Evolutionary conservation across 495 filamentous ascomycete genomes (phyloP).

Genomic region (Hypomontagnella submonticulosa): DNA sequence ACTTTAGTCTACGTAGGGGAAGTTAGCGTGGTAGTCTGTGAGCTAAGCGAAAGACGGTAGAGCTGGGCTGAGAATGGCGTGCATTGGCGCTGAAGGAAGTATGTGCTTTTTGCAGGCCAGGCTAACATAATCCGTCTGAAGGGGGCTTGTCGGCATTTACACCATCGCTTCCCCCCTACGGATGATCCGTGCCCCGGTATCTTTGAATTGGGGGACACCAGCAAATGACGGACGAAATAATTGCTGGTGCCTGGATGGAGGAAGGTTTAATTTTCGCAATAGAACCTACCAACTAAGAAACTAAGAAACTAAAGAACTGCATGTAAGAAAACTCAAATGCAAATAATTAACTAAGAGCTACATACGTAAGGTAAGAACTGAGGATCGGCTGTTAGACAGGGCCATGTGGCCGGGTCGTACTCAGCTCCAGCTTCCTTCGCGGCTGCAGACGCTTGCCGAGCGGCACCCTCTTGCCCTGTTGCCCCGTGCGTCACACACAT

Average conservation of each 20-base stretch:
- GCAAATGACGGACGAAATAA: constrained; percentile 2
- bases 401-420: constrained; percentile 46
- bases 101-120: constrained; percentile 1
- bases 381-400: constrained; percentile 46
- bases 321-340: too few relatives aligned
- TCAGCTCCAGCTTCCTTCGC: constrained; percentile 45
- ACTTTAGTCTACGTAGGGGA: not conserved
- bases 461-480: constrained; percentile 30
- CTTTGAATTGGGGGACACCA: constrained; percentile 27
- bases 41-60: constrained; percentile 24
- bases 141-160: constrained; percentile 33
- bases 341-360: too few relatives aligned
- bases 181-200: constrained; percentile 32
- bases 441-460: constrained; percentile 45
- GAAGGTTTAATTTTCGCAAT: constrained; percentile 37
- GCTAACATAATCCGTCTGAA: constrained; percentile 6
- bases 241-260: constrained; percentile 29
- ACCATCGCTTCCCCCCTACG: constrained; percentile 18
- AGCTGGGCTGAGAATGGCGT: constrained; percentile 37
- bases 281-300: constrained; percentile 36
- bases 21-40: not conserved
- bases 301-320: constrained; percentile 13
- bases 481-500: constrained; percentile 26
- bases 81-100: constrained; percentile 25
- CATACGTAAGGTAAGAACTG: too few relatives aligned